Evolutionary conservation across 2,329 filamentous ascomycete genomes (phyloP), one percentile per base, ranked within the genome.

Genomic region (Trichophyton simii): DNA sequence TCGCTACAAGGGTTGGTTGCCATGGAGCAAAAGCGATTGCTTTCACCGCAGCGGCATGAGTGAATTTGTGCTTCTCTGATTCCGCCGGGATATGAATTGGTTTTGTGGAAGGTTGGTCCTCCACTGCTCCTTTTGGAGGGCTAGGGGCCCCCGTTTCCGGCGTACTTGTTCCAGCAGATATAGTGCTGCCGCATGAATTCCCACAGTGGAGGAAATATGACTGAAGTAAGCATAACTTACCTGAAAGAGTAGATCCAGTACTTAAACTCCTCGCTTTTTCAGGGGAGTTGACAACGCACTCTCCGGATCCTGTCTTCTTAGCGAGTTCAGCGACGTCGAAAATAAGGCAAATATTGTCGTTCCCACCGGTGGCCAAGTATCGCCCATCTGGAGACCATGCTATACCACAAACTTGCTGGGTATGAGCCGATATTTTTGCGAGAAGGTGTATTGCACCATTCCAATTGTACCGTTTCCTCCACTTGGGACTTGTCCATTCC

Each of bases 1-100:
- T 95, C 13, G 94, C 94, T 44, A 99, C 75, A 3, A 99, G 80
- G 2, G 87, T 88, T 25, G 88, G 83, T 61, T 92, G 88, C 92
- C 91, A 99, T 0, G 94, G 92, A 65, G 92, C 95, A 74, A 97
- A 97, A 1, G 94, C 91, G 67, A 97, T 94, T 36, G 94, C 94
- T 74, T 99, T 99, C 66, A 97, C 88, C 1, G 94, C 94, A 0
- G 92, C 92, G 28, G 84, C 84, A 71, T 99, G 90, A 9, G 79
- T 73, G 83, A 90, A 94, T 36, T 82, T 82, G 71, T 95, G 85
- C 67, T 82, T 86, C 68, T 88, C 84, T 34, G 79, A 76, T 5
- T 83, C 83, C 4, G 75, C 69, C 1, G 76, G 76, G 28, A 89
- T 73, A 25, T 78, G 75, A 18, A 80, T 76, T 22, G 81, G 76